Percentiles rank a stretch among this genome's conserved stretches.
phyloP scores from a whole-genome alignment of 2,329 filamentous ascomycete genomes.

The Ascochyta pisi region DNA sequence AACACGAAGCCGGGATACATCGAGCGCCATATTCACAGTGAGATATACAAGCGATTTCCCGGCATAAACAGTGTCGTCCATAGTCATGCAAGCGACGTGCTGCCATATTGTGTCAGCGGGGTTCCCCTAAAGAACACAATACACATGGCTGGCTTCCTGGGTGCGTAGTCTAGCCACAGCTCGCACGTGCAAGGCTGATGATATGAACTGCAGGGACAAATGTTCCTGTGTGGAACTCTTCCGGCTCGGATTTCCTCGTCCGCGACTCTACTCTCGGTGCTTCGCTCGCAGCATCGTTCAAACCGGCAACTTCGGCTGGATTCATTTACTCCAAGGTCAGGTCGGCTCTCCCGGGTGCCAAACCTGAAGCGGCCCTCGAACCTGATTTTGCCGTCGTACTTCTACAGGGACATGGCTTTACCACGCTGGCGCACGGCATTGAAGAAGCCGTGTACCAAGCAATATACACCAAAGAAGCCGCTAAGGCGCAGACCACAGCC shows the following conservation, averaged over 20 bases:
- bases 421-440: slow-evolving; percentile 50
- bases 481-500: slow-evolving; percentile 51
- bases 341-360: slow-evolving; percentile 45
- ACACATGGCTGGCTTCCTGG: slow-evolving; percentile 55
- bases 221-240: slow-evolving; percentile 47
- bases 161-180: slow-evolving; percentile 25
- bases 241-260: slow-evolving; percentile 47
- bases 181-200: not conserved
- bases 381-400: slow-evolving; percentile 48
- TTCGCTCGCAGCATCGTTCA: slow-evolving; percentile 46
- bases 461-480: slow-evolving; percentile 52
- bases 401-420: slow-evolving; percentile 57
- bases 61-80: slow-evolving; percentile 55
- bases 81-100: slow-evolving; percentile 51
- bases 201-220: slow-evolving; percentile 31
- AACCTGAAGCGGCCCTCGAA: slow-evolving; percentile 38
- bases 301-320: slow-evolving; percentile 46
- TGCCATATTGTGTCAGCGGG: slow-evolving; percentile 53
- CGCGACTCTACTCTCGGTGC: slow-evolving; percentile 40
- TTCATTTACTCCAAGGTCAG: slow-evolving; percentile 49
- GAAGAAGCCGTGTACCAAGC: slow-evolving; percentile 56
- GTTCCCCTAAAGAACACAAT: slow-evolving; percentile 48
- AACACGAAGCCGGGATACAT: slow-evolving; percentile 45
- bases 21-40: slow-evolving; percentile 56
- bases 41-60: slow-evolving; percentile 55